phyloP scores from a whole-genome alignment of 2,329 filamentous ascomycete species.

The Apiospora sp. region DNA sequence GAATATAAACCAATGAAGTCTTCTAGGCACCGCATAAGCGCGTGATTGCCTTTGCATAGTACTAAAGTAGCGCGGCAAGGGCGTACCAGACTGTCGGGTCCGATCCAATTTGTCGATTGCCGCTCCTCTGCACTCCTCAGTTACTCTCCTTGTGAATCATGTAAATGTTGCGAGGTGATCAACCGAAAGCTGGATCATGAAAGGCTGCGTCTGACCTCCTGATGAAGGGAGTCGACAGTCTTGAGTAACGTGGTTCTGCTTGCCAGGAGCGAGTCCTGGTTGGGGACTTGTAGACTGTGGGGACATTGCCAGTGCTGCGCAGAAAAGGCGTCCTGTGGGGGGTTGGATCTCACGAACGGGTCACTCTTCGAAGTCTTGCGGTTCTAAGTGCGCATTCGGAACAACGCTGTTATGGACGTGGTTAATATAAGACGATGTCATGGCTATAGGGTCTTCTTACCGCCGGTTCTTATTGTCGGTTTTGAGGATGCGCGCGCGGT shows the following conservation, averaged over 20 bases:
- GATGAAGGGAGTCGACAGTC: background rate
- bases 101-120: background rate
- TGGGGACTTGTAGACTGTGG: background rate
- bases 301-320: background rate
- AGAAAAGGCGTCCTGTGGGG: background rate
- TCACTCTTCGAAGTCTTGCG: background rate
- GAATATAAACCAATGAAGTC: background rate
- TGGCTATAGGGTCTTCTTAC: background rate
- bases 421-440: background rate
- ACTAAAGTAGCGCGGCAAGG: background rate
- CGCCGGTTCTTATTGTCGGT: background rate
- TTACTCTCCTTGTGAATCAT: background rate
- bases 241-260: background rate
- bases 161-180: background rate
- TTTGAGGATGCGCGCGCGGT: background rate
- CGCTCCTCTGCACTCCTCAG: background rate
- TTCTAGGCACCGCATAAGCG: background rate
- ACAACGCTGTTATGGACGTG: background rate
- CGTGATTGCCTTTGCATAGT: background rate
- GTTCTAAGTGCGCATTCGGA: background rate
- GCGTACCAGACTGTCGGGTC: conserved; percentile 5
- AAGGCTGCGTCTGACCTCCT: background rate
- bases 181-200: background rate
- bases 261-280: background rate
- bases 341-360: background rate